Evolutionary conservation across 495 filamentous ascomycete species (phyloP).

Genomic region (Penicillium tannophilum): DNA sequence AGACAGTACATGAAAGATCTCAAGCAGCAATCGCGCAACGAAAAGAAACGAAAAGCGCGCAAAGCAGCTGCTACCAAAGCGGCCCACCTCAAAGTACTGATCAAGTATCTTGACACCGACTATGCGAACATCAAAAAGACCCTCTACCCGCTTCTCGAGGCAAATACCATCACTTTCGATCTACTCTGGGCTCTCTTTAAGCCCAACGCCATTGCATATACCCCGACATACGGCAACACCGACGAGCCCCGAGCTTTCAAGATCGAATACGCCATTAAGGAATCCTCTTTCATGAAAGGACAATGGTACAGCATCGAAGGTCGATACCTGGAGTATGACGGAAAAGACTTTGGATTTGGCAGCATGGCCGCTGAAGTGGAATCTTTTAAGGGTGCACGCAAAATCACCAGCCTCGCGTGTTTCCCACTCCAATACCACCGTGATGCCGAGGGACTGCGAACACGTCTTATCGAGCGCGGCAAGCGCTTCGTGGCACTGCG

Average conservation of each 20-base stretch:
- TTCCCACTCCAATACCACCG: constrained; percentile 86
- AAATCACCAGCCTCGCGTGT: constrained; percentile 75
- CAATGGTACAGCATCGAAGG: constrained; percentile 83
- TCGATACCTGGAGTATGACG: constrained; percentile 81
- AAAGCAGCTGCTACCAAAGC: constrained; percentile 57
- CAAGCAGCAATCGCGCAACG: constrained; percentile 59
- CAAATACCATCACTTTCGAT: constrained; percentile 87
- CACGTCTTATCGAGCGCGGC: constrained; percentile 77
- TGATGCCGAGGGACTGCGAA: constrained; percentile 63
- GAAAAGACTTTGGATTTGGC: constrained; percentile 71
- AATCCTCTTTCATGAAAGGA: constrained; percentile 71
- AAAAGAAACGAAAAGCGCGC: constrained; percentile 67
- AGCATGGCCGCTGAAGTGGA: constrained; percentile 73
- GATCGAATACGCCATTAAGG: constrained; percentile 75
- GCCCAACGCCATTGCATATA: constrained; percentile 83
- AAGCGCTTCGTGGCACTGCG: constrained; percentile 79
- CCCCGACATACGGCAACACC: constrained; percentile 73
- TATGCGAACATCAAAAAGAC: constrained; percentile 79
- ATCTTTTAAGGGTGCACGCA: constrained; percentile 79
- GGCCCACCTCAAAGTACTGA: constrained; percentile 72
- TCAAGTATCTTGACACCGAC: constrained; percentile 82
- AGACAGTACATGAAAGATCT: constrained; percentile 65
- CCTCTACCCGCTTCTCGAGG: constrained; percentile 79
- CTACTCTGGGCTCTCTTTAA: constrained; percentile 91
- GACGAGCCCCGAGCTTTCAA: constrained; percentile 92